phyloP scores from a whole-genome alignment of 2,329 filamentous ascomycete species.

The Fusarium nisikadoi region DNA sequence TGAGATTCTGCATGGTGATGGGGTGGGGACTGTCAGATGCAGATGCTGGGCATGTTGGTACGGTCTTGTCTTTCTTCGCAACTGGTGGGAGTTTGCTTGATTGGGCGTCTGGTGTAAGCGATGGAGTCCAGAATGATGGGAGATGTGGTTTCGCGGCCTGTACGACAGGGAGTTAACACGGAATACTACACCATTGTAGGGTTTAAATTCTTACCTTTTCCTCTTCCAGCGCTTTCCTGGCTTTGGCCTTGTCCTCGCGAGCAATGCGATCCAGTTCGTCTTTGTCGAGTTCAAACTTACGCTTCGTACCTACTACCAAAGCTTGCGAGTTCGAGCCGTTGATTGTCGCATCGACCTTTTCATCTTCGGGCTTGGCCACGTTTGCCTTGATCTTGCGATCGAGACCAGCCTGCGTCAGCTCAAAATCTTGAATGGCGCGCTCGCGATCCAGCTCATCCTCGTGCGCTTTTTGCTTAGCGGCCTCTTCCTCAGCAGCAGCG shows the following conservation, averaged over 20 bases:
- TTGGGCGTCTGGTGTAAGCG: constrained; percentile 72
- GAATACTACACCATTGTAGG: not conserved
- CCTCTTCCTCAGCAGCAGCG: constrained; percentile 70
- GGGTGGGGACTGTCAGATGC: constrained; percentile 72
- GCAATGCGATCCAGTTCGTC: constrained; percentile 79
- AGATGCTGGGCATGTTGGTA: constrained; percentile 82
- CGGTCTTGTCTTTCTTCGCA: constrained; percentile 71
- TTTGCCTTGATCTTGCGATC: constrained; percentile 50
- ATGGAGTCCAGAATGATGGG: constrained; percentile 93
- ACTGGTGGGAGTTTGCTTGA: constrained; percentile 63
- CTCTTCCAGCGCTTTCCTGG: constrained; percentile 75
- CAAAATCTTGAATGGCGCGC: constrained; percentile 82
- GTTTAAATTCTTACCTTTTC: constrained; percentile 68
- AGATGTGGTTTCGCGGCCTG: constrained; percentile 73
- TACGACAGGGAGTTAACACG: constrained; percentile 20
- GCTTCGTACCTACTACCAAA: constrained; percentile 59
- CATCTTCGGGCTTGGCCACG: constrained; percentile 52
- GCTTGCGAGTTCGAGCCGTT: constrained; percentile 10
- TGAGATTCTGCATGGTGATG: constrained; percentile 81
- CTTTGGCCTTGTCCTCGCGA: constrained; percentile 74
- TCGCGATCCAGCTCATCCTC: constrained; percentile 76
- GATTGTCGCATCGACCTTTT: not conserved
- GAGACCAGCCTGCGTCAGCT: constrained; percentile 81
- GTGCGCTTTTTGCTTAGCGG: constrained; percentile 66
- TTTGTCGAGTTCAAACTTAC: constrained; percentile 80